Base-by-base conservation (phyloP, 176 grass and related monocot genomes). In the Avena atlantica region DNA sequence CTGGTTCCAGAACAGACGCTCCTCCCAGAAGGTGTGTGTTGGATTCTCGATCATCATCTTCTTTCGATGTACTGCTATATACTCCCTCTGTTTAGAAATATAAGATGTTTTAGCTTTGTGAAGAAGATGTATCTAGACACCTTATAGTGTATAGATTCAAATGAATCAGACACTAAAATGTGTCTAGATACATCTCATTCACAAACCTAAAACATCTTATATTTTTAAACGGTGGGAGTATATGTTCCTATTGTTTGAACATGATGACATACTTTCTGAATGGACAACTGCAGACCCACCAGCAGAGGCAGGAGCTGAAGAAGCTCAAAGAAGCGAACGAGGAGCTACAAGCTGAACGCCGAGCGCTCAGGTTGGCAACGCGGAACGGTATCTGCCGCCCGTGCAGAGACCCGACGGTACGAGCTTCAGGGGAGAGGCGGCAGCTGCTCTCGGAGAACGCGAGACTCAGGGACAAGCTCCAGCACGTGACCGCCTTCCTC, bases 1-100 rank as follows among this genome's bases (percentile, higher is more conserved):
- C 21, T 89, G 88, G 88, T 89, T 89, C 24, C 88, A 89, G 17
- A 89, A 89, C 24, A n/a, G 68, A 9, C 82, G 88, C 48, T 19
- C 68, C 11, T 21, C 63, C 9, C 44, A 0, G 0, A 89, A 74
- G 87, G 76, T 85, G 65, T 56, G 31, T 34, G 31, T 34, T 34
- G 53, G 53, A 15, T 56, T 56, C 15, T 17, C 31, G 31, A 34
- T 34, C 53, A 56, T 56, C 53, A 56, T 17, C 53, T 56, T 17
- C 15, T 56, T 6, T 48, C 0, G 9, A 48, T 56, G 53, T 16
- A 56, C 53, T 56, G 6, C 15, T 56, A 12, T 15, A 34, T 34
- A 29, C 27, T 29, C 27, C 2, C 27, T 29, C 27, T 2, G 27
- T 29, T 29, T 29, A 1, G 2, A 29, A 29, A 29, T 29, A 29